Percentiles rank a stretch among this genome's conserved stretches.
phyloP scores from a whole-genome alignment of 2,329 filamentous ascomycete species.

The Aulographum hederae region DNA sequence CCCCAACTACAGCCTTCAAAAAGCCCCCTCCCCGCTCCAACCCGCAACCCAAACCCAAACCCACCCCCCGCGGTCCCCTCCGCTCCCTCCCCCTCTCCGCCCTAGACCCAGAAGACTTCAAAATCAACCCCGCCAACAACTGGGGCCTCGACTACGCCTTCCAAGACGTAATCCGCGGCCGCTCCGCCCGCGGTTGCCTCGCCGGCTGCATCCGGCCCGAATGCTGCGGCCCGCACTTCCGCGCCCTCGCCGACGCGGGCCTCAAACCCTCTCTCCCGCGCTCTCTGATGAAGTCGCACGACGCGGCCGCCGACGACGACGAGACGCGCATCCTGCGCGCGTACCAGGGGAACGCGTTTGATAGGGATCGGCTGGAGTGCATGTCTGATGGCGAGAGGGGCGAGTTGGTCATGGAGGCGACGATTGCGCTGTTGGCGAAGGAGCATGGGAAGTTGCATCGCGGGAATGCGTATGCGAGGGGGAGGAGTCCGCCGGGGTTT shows the following conservation, averaged over 20 bases:
- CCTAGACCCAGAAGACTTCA: constrained; percentile 57
- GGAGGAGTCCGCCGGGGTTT: constrained; percentile 64
- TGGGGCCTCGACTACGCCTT: constrained; percentile 56
- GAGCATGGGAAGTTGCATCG: constrained; percentile 64
- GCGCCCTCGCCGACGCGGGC: constrained; percentile 37
- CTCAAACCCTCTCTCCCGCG: constrained; percentile 1
- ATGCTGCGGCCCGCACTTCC: constrained; percentile 61
- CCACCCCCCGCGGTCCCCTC: too few species aligned
- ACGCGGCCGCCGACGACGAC: constrained; percentile 8
- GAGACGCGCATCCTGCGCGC: constrained; percentile 30
- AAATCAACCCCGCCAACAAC: constrained; percentile 56
- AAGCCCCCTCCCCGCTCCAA: too few species aligned
- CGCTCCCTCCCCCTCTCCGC: constrained; percentile 31
- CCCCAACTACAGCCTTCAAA: too few species aligned
- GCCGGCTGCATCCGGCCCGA: constrained; percentile 55
- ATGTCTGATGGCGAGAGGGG: constrained; percentile 44
- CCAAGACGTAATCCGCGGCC: constrained; percentile 54
- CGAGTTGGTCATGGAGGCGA: constrained; percentile 56
- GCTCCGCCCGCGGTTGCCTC: constrained; percentile 49
- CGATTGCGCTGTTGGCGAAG: constrained; percentile 54
- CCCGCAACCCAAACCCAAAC: too few species aligned
- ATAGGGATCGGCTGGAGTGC: constrained; percentile 15
- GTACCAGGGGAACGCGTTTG: constrained; percentile 29
- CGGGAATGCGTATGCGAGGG: constrained; percentile 50
- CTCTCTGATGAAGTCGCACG: constrained; percentile 2